Percentiles rank a stretch among this genome's conserved stretches.
phyloP scores from a whole-genome alignment of 164 flowering plant species.

The Cinnamomum micranthum region DNA sequence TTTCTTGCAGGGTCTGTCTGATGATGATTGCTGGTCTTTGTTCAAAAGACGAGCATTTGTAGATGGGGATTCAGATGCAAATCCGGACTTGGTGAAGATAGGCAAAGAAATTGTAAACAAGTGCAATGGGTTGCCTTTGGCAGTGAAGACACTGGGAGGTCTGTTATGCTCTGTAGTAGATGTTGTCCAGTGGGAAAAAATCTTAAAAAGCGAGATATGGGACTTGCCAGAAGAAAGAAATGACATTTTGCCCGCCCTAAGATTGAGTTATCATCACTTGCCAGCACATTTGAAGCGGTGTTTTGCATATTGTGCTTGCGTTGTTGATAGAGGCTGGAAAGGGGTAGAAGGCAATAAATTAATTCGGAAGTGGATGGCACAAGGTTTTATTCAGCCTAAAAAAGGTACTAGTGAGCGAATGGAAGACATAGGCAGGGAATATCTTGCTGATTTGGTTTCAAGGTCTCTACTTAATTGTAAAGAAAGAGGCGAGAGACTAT shows the following conservation, averaged over 20 bases:
- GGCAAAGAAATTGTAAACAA: conserved; percentile 9
- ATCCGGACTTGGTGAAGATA: no score
- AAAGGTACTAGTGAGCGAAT: not conserved
- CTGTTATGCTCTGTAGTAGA: conserved; percentile 6
- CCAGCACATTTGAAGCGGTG: conserved; percentile 15
- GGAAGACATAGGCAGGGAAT: conserved; percentile 3
- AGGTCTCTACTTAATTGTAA: not conserved
- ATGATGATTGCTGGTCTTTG: no score
- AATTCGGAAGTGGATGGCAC: conserved; percentile 13
- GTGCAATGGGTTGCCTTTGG: conserved; percentile 18
- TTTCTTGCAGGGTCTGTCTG: no score
- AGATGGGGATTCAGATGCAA: no score
- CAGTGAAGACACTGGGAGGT: conserved; percentile 15
- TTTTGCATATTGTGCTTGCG: conserved; percentile 17
- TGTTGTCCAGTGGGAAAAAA: conserved; percentile 6
- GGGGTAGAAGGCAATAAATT: conserved; percentile 2
- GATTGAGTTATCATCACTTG: not conserved
- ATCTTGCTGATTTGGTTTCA: not conserved
- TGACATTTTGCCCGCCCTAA: not conserved
- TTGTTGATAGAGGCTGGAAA: not conserved
- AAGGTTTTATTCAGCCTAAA: not conserved
- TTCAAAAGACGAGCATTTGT: no score
- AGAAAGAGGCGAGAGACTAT: not conserved
- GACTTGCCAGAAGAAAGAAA: not conserved
- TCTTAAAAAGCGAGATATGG: not conserved